Evolutionary conservation across 1,284 basidiomycete species (phyloP), one percentile per base, ranked within the genome.

Genomic region (Ustilago esculenta): DNA sequence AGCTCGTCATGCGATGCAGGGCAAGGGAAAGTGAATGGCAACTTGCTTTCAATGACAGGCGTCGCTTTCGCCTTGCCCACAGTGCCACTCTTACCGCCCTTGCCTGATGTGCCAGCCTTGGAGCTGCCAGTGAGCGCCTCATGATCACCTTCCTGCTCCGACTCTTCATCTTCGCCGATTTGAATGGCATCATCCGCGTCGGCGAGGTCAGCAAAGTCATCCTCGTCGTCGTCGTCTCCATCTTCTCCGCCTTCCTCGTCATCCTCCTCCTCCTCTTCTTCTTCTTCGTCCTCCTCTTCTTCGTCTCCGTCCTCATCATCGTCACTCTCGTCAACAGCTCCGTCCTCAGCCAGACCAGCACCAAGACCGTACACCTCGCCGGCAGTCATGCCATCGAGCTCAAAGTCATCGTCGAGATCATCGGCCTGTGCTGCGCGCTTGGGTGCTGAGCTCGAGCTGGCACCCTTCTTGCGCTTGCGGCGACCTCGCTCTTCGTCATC

Each of bases 1-100:
- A 98, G 90, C 65, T 96, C 92, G 44, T 92, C 90, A 72, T 98
- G 92, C 2, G 85, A 88, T 6, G 87, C 82, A 0, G 96, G 96
- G 77, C 93, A 96, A 23, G 90, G 86, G 82, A 97, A 98, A 1
- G 92, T 97, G 82, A 87, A 98, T 0, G 95, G 94, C 2, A 98
- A 5, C 68, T 59, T 68, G 39, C 55, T 61, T 4, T 51, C 55
- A 7, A 51, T 41, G 47, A 67, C 63, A 15, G 41, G 43, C 1
- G 51, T 18, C 6, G 46, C 24, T 27, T 51, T 54, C 4, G 45
- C 24, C 25, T 32, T 54, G 25, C 21, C n/a, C 9, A 41, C 17
- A 2, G 53, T 18, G 25, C 40, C 41, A 8, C 36, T 41, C 9
- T 44, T 67, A 37, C 54, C 32, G 12, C 27, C 11, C 34, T 50